phyloP scores from a whole-genome alignment of 768 basidiomycete species.

The Exidia glandulosa region DNA sequence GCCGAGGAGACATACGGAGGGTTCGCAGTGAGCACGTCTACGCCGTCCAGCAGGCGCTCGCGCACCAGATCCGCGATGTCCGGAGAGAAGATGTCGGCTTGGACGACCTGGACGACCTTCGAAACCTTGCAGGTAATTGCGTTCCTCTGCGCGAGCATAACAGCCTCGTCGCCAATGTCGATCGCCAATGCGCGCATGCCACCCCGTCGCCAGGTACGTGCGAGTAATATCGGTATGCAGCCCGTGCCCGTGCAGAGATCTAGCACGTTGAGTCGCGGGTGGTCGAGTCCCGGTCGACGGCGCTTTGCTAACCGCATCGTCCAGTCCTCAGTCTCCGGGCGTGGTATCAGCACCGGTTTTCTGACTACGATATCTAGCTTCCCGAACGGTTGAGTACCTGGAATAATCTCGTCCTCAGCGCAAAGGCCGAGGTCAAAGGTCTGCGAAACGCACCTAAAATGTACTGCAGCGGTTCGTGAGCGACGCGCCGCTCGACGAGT shows the following conservation, averaged over 20 bases:
- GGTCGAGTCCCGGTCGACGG: conserved; percentile 23
- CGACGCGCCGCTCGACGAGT: conserved; percentile 48
- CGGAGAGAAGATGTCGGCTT: conserved; percentile 22
- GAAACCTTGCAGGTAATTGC: conserved; percentile 16
- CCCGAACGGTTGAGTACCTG: conserved; percentile 83
- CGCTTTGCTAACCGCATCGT: conserved; percentile 44
- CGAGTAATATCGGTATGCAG: conserved; percentile 78
- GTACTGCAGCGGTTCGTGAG: conserved; percentile 81
- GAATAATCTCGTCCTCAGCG: not conserved
- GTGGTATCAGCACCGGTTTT: conserved; percentile 82
- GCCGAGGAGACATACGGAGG: conserved; percentile 72
- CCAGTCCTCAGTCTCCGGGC: conserved; percentile 91
- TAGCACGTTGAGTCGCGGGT: conserved; percentile 36
- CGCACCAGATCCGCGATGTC: conserved; percentile 33
- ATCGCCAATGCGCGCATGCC: conserved; percentile 41
- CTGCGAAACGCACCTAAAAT: conserved; percentile 55
- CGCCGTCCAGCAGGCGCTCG: conserved; percentile 24
- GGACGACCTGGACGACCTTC: conserved; percentile 10
- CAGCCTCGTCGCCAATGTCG: conserved; percentile 40
- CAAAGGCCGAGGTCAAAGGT: conserved; percentile 12
- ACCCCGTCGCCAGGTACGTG: not conserved
- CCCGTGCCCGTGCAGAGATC: conserved; percentile 93
- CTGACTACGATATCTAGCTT: conserved; percentile 62
- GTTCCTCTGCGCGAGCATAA: conserved; percentile 52
- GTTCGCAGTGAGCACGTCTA: conserved; percentile 75